Conservation (phyloP, 257 asterid species). For the Cordia subcordata region DNA sequence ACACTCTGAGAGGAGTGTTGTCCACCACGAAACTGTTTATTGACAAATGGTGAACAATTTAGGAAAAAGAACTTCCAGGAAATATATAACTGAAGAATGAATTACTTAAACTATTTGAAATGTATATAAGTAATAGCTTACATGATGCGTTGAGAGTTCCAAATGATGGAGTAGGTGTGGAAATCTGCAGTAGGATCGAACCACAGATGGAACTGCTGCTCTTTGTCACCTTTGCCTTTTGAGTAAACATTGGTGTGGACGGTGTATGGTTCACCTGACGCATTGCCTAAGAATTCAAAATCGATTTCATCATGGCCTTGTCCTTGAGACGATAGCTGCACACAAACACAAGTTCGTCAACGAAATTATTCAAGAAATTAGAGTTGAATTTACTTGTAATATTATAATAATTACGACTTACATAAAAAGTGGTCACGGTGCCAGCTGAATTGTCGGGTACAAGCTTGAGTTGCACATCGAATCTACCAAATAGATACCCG, state of each 20-base stretch:
- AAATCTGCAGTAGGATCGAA: constrained; percentile 36
- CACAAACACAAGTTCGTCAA: too few relatives aligned
- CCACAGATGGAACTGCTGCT: constrained; percentile 42
- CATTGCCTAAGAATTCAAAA: constrained; percentile 37
- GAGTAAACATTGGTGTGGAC: constrained; percentile 38
- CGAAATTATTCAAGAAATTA: too few relatives aligned
- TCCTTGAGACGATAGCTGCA: constrained; percentile 40
- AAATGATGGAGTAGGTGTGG: constrained; percentile 44
- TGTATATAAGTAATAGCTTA: too few relatives aligned
- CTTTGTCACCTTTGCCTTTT: constrained; percentile 39
- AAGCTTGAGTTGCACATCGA: constrained; percentile 14
- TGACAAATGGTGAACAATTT: too few relatives aligned
- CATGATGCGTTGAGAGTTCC: constrained; percentile 33
- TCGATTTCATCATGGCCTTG: constrained; percentile 40
- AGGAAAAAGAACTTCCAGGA: too few relatives aligned
- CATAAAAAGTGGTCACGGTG: constrained; percentile 11
- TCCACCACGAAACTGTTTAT: constrained; percentile 47
- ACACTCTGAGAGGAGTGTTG: constrained; percentile 45
- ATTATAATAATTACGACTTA: too few relatives aligned
- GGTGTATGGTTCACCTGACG: constrained; percentile 33
- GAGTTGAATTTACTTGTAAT: too few relatives aligned
- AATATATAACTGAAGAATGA: not conserved
- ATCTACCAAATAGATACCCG: constrained; percentile 10
- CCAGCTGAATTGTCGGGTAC: constrained; percentile 13
- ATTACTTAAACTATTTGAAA: too few relatives aligned